These are phyloP conservation scores for Stropharia rugosoannulata DNA, from an alignment of 768 basidiomycete species.

Conservation along the genomic window DNA sequence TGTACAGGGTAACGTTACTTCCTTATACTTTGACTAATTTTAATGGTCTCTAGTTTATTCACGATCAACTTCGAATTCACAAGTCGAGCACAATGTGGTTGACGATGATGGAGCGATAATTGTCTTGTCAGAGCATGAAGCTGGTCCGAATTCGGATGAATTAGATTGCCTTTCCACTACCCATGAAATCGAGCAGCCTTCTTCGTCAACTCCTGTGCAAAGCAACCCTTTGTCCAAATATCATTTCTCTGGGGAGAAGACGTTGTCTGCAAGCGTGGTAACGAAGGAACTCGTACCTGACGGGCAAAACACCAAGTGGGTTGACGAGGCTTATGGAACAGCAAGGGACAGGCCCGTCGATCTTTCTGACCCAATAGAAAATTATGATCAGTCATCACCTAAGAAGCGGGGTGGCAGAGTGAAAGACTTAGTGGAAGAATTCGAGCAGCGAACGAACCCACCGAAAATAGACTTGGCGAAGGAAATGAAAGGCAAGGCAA, in stretches of 20 bases:
- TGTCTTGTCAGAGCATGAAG: no score
- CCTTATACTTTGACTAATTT: not conserved
- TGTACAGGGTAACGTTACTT: not conserved
- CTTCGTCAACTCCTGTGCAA: not conserved
- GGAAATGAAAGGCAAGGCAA: not conserved
- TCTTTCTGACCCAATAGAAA: not conserved
- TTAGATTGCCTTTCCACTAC: no score
- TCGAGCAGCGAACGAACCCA: not conserved
- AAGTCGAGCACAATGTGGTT: constrained; percentile 1
- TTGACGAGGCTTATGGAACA: not conserved
- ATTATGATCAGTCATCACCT: not conserved
- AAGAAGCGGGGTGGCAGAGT: not conserved
- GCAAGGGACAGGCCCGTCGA: not conserved
- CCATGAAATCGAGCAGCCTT: not conserved
- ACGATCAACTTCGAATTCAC: not conserved
- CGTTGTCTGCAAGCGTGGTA: not conserved
- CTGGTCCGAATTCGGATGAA: no score
- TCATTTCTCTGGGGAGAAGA: not conserved
- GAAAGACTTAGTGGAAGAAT: not conserved
- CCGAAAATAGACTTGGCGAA: constrained; percentile 4
- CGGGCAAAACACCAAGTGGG: constrained; percentile 7
- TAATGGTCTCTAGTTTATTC: not conserved
- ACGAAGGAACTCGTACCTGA: constrained; percentile 1
- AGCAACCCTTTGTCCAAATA: constrained; percentile 1
- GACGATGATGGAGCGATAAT: not conserved